Percentiles rank a stretch among this genome's conserved stretches.
These are phyloP conservation scores for Vitis hybrid DNA, from an alignment of 177 flowering plant genomes.

Conservation along the genomic window DNA sequence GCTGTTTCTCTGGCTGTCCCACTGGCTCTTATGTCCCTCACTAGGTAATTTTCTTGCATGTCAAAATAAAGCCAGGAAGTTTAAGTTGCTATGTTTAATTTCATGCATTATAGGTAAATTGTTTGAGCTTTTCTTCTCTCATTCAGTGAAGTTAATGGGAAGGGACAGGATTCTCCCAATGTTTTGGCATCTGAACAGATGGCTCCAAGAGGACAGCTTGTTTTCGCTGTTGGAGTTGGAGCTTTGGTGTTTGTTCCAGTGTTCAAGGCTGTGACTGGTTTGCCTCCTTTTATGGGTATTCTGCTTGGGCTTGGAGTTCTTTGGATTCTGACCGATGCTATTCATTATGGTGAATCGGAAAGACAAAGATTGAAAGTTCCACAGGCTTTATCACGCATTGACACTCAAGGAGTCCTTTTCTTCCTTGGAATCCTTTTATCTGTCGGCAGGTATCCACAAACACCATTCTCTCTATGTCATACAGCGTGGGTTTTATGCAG, in stretches of 20 bases:
- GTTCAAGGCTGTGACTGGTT: conserved; percentile 88
- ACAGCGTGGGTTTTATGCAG: not conserved
- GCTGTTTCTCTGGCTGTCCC: conserved; percentile 88
- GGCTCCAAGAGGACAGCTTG: conserved; percentile 96
- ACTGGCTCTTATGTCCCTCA: conserved; percentile 88
- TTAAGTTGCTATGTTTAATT: conserved; percentile 9
- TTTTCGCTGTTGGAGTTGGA: conserved; percentile 85
- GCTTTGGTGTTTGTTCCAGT: conserved; percentile 93
- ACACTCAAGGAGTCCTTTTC: conserved; percentile 95
- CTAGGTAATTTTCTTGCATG: conserved; percentile 58
- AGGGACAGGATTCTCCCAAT: conserved; percentile 58
- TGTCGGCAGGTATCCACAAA: conserved; percentile 71
- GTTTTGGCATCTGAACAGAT: conserved; percentile 90
- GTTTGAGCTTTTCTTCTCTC: conserved; percentile 12
- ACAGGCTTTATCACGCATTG: conserved; percentile 97
- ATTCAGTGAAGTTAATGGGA: conserved; percentile 88
- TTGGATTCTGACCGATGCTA: conserved; percentile 97
- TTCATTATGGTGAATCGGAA: conserved; percentile 94
- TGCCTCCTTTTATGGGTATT: conserved; percentile 97
- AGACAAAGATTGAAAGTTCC: conserved; percentile 88
- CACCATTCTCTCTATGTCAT: not conserved
- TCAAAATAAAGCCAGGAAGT: not conserved
- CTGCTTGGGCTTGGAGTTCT: conserved; percentile 96
- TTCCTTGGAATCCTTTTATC: conserved; percentile 96
- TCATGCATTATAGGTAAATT: not conserved